Evolutionary conservation across 768 basidiomycete species (phyloP), one percentile per base, ranked within the genome.

Genomic region (Panellus pusillus): DNA sequence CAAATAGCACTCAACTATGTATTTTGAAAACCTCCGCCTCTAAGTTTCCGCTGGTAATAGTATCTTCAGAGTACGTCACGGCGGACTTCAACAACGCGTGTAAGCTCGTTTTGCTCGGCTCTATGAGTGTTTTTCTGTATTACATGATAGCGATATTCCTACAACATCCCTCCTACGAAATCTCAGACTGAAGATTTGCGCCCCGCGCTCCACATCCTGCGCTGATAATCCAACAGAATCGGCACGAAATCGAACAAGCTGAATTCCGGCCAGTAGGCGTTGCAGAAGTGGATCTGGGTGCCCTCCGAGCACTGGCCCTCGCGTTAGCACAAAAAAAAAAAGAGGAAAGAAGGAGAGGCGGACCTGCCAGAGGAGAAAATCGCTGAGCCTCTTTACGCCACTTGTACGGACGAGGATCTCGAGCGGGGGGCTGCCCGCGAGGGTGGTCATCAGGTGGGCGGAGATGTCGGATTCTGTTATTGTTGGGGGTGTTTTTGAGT

Each of bases 351-450:
- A 44, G 17, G 3, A 46, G 24, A 46, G 36, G 71, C 83, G 53
- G 52, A 90, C 95, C 89, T 99, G 97, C 97, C 96, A 99, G 14
- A 95, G 81, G 66, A 98, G 68, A 66, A 86, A 99, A 61, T 97
- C 93, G 63, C 91, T 93, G 19, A 97, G 71, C 4, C 93, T 79
- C 53, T 82, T 87, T 6, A 96, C 97, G 11, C 94, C 93, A 46
- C 92, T 93, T 0, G 95, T 97, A 38, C 97, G 82, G 18, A 99
- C 75, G 47, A 98, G 79, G 43, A 99, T 81, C 64, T 98, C 96
- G 0, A 97, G 74, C 11, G 92, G 91, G 12, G 89, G 90, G 62
- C 84, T 89, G 17, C 80, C 84, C 12, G 68, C 82, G 24, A 75
- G 71, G 1, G 79, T 74, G 0, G 87, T 91, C 70, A 88, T 81